Evolutionary conservation across 176 grass and related monocot genomes (phyloP).

Genomic region (Canna indica): DNA sequence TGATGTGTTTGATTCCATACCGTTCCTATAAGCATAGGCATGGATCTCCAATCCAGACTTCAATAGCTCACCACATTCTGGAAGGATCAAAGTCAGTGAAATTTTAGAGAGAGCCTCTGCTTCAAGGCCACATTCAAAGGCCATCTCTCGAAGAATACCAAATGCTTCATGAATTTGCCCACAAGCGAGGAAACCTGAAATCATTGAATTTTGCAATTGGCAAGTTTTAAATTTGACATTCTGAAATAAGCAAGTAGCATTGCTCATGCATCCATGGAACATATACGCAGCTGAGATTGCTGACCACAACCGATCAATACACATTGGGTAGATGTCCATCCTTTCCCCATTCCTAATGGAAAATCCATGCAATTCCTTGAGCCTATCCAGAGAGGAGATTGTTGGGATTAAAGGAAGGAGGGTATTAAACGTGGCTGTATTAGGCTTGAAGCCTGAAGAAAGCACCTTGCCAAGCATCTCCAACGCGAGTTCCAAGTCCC

Average conservation of each 20-base stretch:
- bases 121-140: conserved; percentile 27
- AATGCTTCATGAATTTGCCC: conserved; percentile 27
- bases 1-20: conserved; percentile 30
- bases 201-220: conserved; percentile 33
- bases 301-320: conserved; percentile 32
- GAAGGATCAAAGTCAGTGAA: conserved; percentile 36
- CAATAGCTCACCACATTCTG: conserved; percentile 19
- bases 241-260: conserved; percentile 23
- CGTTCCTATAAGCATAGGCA: conserved; percentile 40
- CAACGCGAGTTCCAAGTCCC: conserved; percentile 27
- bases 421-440: conserved; percentile 41
- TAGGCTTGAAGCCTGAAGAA: conserved; percentile 22
- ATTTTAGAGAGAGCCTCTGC: conserved; percentile 24
- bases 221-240: conserved; percentile 25
- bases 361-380: conserved; percentile 41
- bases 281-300: conserved; percentile 34
- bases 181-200: conserved; percentile 32
- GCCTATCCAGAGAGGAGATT: conserved; percentile 19
- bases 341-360: conserved; percentile 22
- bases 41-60: conserved; percentile 48
- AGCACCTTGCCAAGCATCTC: conserved; percentile 32
- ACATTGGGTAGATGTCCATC: conserved; percentile 18
- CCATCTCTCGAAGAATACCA: conserved; percentile 34
- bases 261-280: conserved; percentile 22
- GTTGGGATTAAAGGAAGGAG: conserved; percentile 31